Conservation (phyloP, 495 filamentous ascomycete genomes). For the Extremus antarcticus region DNA sequence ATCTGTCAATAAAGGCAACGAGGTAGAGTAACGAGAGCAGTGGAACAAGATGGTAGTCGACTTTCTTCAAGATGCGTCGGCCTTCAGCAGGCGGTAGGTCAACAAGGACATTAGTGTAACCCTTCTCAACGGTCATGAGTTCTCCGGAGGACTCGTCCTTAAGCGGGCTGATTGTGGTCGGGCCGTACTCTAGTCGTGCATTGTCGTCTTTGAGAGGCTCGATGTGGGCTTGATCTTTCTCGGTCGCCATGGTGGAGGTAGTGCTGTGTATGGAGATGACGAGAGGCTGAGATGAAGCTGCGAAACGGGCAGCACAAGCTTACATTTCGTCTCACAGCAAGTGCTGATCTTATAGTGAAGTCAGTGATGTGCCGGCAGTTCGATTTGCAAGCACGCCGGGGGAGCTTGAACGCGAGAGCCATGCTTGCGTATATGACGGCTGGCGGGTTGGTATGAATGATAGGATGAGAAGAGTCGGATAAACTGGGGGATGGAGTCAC, state of each 20-base stretch:
- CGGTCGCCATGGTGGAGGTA: not conserved
- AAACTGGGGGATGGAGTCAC: too few species aligned
- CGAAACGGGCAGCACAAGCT: not conserved
- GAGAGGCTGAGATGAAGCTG: not conserved
- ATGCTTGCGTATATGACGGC: too few species aligned
- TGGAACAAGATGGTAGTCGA: conserved; percentile 16
- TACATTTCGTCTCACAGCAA: too few species aligned
- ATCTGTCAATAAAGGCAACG: conserved; percentile 14
- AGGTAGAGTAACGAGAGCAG: conserved; percentile 11
- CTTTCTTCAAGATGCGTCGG: conserved; percentile 5
- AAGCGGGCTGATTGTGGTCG: not conserved
- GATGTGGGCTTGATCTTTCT: not conserved
- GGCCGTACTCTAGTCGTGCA: not conserved
- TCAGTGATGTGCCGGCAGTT: too few species aligned
- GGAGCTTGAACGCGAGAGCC: too few species aligned
- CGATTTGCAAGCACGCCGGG: too few species aligned
- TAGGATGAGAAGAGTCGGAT: not conserved
- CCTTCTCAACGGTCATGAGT: conserved; percentile 21
- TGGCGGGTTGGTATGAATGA: not conserved
- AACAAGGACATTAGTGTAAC: conserved; percentile 5
- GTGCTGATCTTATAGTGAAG: too few species aligned
- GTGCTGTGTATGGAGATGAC: not conserved
- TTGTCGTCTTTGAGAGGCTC: not conserved
- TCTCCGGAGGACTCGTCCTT: conserved; percentile 7
- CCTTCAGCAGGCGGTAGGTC: not conserved